phyloP scores from a whole-genome alignment of 805 yeast genomes.

The Candida michaelii region DNA sequence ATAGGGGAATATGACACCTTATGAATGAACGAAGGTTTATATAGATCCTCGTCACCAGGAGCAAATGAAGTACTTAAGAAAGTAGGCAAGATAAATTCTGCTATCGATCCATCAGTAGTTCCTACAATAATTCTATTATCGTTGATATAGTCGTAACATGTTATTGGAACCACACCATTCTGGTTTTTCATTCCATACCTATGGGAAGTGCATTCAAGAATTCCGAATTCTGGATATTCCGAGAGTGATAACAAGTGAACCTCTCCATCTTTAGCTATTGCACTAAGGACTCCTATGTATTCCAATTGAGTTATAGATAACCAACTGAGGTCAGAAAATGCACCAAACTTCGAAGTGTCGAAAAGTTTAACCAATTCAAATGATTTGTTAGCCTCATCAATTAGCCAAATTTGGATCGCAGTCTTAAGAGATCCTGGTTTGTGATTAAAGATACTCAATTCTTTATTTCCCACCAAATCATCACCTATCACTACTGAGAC shows the following conservation, averaged over 20 bases:
- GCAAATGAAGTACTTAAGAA: background rate
- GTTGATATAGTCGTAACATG: slow-evolving; percentile 49
- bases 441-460: slow-evolving; percentile 31
- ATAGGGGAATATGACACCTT: slow-evolving; percentile 34
- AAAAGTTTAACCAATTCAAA: slow-evolving; percentile 28
- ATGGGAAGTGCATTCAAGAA: slow-evolving; percentile 24
- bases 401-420: slow-evolving; percentile 46
- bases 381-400: slow-evolving; percentile 26
- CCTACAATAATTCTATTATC: slow-evolving; percentile 53
- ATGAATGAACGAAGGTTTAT: slow-evolving; percentile 33
- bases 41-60: slow-evolving; percentile 14
- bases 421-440: slow-evolving; percentile 24
- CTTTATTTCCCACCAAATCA: slow-evolving; percentile 23
- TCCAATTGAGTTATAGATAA: slow-evolving; percentile 29
- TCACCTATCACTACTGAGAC: slow-evolving; percentile 44
- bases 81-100: slow-evolving; percentile 51
- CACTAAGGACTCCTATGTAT: slow-evolving; percentile 46
- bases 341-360: slow-evolving; percentile 43
- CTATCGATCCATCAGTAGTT: slow-evolving; percentile 55
- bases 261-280: slow-evolving; percentile 57
- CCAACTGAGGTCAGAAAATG: slow-evolving; percentile 42
- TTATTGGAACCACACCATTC: slow-evolving; percentile 27
- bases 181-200: slow-evolving; percentile 16
- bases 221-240: slow-evolving; percentile 12
- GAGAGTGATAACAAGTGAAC: slow-evolving; percentile 48